These are phyloP conservation scores for Acanthochlamys bracteata DNA, from an alignment of 106 monocot species.

Conservation along the genomic window DNA sequence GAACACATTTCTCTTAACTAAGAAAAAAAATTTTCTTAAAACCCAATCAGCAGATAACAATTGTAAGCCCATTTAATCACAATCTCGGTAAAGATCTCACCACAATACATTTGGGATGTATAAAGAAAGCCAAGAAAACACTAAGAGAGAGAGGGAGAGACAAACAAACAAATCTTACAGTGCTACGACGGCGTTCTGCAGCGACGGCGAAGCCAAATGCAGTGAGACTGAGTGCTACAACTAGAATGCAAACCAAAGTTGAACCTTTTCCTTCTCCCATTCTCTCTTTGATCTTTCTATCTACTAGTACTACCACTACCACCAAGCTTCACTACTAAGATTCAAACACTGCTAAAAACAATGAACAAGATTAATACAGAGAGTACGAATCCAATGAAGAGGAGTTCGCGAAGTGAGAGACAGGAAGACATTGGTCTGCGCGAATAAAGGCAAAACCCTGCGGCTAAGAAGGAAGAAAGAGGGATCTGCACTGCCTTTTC, in stretches of 20 bases:
- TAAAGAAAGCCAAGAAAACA: neutral
- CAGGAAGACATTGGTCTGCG: neutral
- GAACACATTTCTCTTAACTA: too few relatives aligned
- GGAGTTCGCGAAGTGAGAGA: neutral
- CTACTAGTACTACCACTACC: neutral
- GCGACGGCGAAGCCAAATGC: constrained; percentile 72
- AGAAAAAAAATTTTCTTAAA: too few relatives aligned
- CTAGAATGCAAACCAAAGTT: constrained; percentile 56
- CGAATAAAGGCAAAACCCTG: neutral
- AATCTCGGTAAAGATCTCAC: too few relatives aligned
- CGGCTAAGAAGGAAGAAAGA: neutral
- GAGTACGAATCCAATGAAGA: neutral
- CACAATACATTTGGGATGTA: neutral
- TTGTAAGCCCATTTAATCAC: too few relatives aligned
- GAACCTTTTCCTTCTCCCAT: constrained; percentile 53
- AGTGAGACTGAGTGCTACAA: constrained; percentile 53
- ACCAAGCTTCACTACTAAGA: neutral
- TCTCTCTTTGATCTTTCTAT: neutral
- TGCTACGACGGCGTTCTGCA: constrained; percentile 68
- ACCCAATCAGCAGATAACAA: too few relatives aligned
- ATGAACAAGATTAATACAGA: neutral
- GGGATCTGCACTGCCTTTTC: too few relatives aligned
- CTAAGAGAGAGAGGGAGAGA: neutral
- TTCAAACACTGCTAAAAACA: too few relatives aligned
- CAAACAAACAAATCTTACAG: constrained; percentile 18